These are phyloP conservation scores for Cladophialophora carrionii DNA, from an alignment of 2,329 filamentous ascomycete species.

Conservation along the genomic window DNA sequence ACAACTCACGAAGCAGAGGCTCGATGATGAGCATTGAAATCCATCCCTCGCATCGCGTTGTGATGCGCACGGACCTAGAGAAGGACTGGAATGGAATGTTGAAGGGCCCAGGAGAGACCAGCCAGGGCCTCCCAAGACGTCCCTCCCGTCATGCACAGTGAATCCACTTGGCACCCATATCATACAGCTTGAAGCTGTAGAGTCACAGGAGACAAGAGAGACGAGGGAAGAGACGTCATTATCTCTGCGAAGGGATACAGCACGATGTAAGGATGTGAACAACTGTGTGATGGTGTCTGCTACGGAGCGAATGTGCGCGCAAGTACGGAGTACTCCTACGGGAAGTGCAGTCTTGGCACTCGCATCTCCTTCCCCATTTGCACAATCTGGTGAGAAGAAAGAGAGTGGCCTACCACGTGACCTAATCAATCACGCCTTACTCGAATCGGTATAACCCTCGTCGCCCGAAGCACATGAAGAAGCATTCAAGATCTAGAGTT, in stretches of 20 bases:
- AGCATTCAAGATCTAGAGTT: too few species aligned
- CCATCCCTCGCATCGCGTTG: conserved; percentile 23
- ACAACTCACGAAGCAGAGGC: background rate
- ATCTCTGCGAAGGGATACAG: background rate
- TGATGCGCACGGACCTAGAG: conserved; percentile 27
- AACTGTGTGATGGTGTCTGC: too few species aligned
- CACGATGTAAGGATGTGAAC: too few species aligned
- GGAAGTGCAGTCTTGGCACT: background rate
- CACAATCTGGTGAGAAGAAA: too few species aligned
- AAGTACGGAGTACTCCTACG: background rate
- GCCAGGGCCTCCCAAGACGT: background rate
- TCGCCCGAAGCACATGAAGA: too few species aligned
- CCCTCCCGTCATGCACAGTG: background rate
- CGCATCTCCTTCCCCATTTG: background rate
- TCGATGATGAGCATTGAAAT: background rate
- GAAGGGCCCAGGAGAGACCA: background rate
- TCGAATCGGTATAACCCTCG: background rate
- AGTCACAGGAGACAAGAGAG: background rate
- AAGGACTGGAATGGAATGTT: conserved; percentile 25
- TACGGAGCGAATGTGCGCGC: too few species aligned
- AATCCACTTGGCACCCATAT: background rate
- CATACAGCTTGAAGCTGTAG: background rate
- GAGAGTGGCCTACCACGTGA: background rate
- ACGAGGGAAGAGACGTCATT: background rate
- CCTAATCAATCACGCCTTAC: background rate